Base-by-base conservation (phyloP, 2,329 filamentous ascomycete species). In the Talaromyces sp. region DNA sequence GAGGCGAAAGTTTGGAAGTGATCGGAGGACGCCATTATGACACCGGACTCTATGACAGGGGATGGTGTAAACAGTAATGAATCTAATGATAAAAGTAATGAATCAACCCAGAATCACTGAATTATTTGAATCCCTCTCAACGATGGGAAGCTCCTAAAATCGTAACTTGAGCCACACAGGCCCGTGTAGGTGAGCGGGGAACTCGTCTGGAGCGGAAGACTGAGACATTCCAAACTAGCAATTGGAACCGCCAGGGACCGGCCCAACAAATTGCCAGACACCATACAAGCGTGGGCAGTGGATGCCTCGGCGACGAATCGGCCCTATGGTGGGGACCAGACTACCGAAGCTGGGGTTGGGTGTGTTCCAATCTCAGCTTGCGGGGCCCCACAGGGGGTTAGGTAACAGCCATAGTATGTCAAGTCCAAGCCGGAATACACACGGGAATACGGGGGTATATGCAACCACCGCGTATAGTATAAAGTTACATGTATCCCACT, bases 111-210 rank as follows among this genome's bases (percentile, higher is more conserved):
- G 16, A 16, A 37, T 27, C 4, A 16, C 9, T n/a, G 16, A 16
- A 9, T 24, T 17, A 45, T 45, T 45, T 45, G 17, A 45, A 16
- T 8, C 3, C 2, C 3, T 45, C 5, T 1, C 0, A 13, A 17
- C 7, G n/a, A 13, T 29, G 9, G 20, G 9, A 11, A 11, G 11
- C 17, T 44, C 49, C 40, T 9, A 35, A 39, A 55, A 52, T 17
- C 5, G 55, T 42, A 57, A 44, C 14, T 52, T 16, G 52, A 55
- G 52, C 55, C 55, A 52, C 55, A n/a, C 36, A 30, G 24, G 17
- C 36, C 52, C 45, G 14, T n/a, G 32, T 20, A 37, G 33, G 42
- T 14, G 50, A 36, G 39, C 27, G 52, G 47, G 47, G 44, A 20
- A 32, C 7, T n/a, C 8, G 24, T 35, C 13, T 35, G 7, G 19